Evolutionary conservation across 768 basidiomycete genomes (phyloP).

Genomic region (Phaffia tasmanica): DNA sequence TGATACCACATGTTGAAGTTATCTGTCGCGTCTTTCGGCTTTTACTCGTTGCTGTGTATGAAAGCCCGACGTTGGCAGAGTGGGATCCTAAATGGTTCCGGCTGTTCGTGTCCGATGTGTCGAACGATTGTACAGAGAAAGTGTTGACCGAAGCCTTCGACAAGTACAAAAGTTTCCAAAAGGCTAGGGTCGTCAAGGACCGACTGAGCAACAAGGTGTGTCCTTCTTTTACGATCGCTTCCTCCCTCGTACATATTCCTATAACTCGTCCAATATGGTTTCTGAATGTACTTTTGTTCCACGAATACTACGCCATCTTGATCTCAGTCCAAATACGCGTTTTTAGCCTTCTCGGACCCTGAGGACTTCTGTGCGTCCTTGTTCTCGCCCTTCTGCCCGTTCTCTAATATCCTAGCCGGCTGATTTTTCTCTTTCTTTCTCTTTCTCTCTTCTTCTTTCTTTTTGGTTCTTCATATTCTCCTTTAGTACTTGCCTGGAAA

Average conservation of each 20-base stretch:
- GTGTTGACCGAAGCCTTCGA: slow-evolving; percentile 85
- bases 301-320: not conserved
- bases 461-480: too few species aligned
- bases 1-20: not conserved
- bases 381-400: too few species aligned
- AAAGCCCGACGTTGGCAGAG: slow-evolving; percentile 70
- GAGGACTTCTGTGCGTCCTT: slow-evolving; percentile 60
- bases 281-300: not conserved
- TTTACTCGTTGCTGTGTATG: not conserved
- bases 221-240: slow-evolving; percentile 1
- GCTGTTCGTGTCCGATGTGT: slow-evolving; percentile 91
- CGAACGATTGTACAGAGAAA: slow-evolving; percentile 95
- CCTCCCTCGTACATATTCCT: not conserved
- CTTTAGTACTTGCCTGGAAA: slow-evolving; percentile 84
- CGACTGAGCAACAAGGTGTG: slow-evolving; percentile 80
- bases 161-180: slow-evolving; percentile 84
- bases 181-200: slow-evolving; percentile 90
- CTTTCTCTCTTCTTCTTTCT: too few species aligned
- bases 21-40: not conserved
- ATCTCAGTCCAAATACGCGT: slow-evolving; percentile 81
- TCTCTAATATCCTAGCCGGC: too few species aligned
- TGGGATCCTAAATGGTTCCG: slow-evolving; percentile 99
- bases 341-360: slow-evolving; percentile 94
- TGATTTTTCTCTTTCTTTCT: too few species aligned
- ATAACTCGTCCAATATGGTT: not conserved